These are phyloP conservation scores for Paracorniculantispora psalliotae DNA, from an alignment of 2,329 filamentous ascomycete genomes.

Conservation along the genomic window DNA sequence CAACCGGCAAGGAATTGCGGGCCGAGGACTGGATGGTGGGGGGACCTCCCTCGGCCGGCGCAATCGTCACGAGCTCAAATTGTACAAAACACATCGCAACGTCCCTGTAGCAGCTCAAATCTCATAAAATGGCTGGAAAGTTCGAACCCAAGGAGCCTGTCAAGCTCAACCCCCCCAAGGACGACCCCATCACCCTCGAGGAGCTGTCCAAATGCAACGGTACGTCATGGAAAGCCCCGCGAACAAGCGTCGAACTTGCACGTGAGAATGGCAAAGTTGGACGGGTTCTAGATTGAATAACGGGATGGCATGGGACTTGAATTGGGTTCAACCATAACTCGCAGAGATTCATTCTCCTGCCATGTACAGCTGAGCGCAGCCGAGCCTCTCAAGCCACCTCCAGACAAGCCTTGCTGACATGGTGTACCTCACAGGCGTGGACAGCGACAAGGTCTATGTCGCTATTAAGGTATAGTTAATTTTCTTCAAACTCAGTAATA, in stretches of 20 bases:
- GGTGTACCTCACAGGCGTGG: conserved; percentile 45
- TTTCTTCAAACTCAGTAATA: neutral
- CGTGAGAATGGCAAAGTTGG: neutral
- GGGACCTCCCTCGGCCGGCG: conserved; percentile 8
- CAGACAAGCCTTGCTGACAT: conserved; percentile 18
- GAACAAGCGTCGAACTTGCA: neutral
- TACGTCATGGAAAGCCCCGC: conserved; percentile 38
- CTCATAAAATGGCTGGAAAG: conserved; percentile 50
- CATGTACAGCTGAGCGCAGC: neutral
- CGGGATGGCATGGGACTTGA: no score
- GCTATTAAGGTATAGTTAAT: conserved; percentile 56
- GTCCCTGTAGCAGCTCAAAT: neutral
- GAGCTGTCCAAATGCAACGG: conserved; percentile 79
- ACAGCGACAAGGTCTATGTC: conserved; percentile 62
- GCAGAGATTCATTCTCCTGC: neutral
- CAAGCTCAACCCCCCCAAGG: conserved; percentile 75
- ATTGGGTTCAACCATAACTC: no score
- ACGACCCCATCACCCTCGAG: conserved; percentile 77
- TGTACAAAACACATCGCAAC: conserved; percentile 1
- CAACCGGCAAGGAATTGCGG: conserved; percentile 4
- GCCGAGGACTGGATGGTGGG: conserved; percentile 9
- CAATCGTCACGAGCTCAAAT: neutral
- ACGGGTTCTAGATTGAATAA: neutral
- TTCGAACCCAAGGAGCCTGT: conserved; percentile 78
- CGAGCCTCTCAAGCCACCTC: neutral